Conservation (phyloP, 2,329 filamentous ascomycete genomes). For the Thelonectria blattea region DNA sequence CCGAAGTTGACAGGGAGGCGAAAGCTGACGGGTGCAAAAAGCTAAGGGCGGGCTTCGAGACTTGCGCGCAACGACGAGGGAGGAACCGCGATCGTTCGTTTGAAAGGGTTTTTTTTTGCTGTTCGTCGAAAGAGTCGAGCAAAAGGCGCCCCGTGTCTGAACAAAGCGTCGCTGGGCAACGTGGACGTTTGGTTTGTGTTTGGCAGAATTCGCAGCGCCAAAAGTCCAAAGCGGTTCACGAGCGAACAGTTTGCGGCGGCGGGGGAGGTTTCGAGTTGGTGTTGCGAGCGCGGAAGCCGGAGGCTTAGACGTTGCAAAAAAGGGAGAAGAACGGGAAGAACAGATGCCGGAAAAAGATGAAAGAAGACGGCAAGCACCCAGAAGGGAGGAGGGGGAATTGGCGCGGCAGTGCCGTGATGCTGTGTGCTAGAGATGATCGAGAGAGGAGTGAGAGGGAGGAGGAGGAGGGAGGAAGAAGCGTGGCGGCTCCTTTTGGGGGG, state of each 20-base stretch:
- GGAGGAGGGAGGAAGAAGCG: conserved; percentile 24
- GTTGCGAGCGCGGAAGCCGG: conserved; percentile 23
- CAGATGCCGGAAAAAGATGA: conserved; percentile 44
- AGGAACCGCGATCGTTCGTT: conserved; percentile 16
- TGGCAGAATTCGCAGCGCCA: conserved; percentile 28
- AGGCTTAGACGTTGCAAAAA: conserved; percentile 29
- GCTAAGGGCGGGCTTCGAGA: not conserved
- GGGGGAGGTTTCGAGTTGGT: not conserved
- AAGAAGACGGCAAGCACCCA: conserved; percentile 50
- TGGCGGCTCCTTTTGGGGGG: conserved; percentile 20
- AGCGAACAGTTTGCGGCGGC: conserved; percentile 28
- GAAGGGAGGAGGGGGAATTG: conserved; percentile 46
- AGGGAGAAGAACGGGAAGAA: conserved; percentile 43
- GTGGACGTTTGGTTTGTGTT: conserved; percentile 26
- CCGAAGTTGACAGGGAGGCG: conserved; percentile 8
- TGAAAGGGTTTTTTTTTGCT: not conserved
- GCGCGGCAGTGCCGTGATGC: conserved; percentile 52
- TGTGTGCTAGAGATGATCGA: conserved; percentile 40
- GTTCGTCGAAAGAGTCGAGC: conserved; percentile 17
- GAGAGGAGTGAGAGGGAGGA: conserved; percentile 10
- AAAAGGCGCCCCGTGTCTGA: not conserved
- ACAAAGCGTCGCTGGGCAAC: conserved; percentile 29
- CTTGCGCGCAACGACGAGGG: conserved; percentile 16
- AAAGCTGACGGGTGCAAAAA: not conserved
- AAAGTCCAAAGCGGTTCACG: conserved; percentile 21